These are phyloP conservation scores for Coemansia sp. DNA, from an alignment of 192 early-diverging fungal species.

Conservation along the genomic window DNA sequence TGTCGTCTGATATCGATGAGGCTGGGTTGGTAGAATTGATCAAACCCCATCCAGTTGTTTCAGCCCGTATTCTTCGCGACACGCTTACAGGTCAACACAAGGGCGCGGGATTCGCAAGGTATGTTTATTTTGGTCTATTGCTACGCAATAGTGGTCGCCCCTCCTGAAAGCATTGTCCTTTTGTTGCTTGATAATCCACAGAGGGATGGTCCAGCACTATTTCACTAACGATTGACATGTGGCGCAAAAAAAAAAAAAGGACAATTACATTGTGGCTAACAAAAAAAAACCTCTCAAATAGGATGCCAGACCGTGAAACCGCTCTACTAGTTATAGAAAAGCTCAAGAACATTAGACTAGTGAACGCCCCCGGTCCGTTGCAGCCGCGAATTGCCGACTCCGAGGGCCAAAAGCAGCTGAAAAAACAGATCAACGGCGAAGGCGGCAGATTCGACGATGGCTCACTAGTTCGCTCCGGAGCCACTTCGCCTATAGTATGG, in stretches of 20 bases:
- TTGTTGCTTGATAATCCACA: neutral
- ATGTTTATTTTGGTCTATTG: conserved; percentile 7
- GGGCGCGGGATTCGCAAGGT: conserved; percentile 74
- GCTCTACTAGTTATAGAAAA: conserved; percentile 66
- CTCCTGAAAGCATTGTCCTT: neutral
- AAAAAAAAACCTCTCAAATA: neutral
- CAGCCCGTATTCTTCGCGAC: conserved; percentile 74
- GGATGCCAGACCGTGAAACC: conserved; percentile 69
- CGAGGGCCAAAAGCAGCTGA: conserved; percentile 73
- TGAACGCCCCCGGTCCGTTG: conserved; percentile 62
- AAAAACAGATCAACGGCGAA: conserved; percentile 57
- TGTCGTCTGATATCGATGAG: conserved; percentile 74
- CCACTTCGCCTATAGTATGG: conserved; percentile 44
- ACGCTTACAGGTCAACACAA: conserved; percentile 60
- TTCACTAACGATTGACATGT: neutral
- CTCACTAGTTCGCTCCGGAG: conserved; percentile 12
- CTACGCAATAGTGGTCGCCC: neutral
- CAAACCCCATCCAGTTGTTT: conserved; percentile 63
- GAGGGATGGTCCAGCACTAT: neutral
- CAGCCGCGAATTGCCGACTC: conserved; percentile 81
- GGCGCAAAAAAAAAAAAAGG: neutral
- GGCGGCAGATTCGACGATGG: conserved; percentile 18
- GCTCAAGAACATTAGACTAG: conserved; percentile 61
- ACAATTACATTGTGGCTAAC: neutral
- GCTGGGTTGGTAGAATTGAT: conserved; percentile 63